Evolutionary conservation across 1,284 basidiomycete genomes (phyloP), one percentile per base, ranked within the genome.

Genomic region (Apiotrichum brassicae): DNA sequence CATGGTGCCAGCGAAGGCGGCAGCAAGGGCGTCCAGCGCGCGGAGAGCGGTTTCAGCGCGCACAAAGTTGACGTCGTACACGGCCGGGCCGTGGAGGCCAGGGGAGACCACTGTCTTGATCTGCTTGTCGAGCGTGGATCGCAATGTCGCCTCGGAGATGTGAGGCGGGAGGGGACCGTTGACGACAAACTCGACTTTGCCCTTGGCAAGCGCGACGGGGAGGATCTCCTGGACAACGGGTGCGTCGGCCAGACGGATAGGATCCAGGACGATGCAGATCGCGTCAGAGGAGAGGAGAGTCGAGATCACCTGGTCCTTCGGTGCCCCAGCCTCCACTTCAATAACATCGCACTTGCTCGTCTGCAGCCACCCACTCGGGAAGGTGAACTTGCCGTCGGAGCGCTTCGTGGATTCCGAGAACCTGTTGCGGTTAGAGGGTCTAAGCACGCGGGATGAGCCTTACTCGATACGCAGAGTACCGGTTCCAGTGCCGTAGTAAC

Each of bases 251-350:
- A 63, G 62, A 5, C 65, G 63, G 39, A 69, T 61, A 16, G 65
- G 72, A 51, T 70, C 68, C 24, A 71, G 53, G n/a, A 73, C 61
- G 23, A 74, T n/a, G 9, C 71, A 43, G 12, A 55, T 43, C 5
- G 65, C 51, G 46, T 74, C 71, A 13, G 43, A 24, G 8, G 45
- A 38, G 4, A 54, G 12, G 12, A 44, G 37, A 18, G 48, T 48
- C 22, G 48, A 48, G 22, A 14, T 16, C 26, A 35, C 46, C 6
- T 42, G 48, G 13, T 49, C 28, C n/a, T 35, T 25, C 1, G 35
- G 43, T 1, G 38, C 46, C 4, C 4, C 23, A 2, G 38, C 38
- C 32, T 41, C 53, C 23, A 71, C 42, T 43, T 71, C 68, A 13
- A 62, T 43, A 0, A 71, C 46, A 28, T 66, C 64, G 18, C 45